Evolutionary conservation across 208 protist genomes (phyloP), one percentile per base, ranked within the genome.

Genomic region (Acanthamoeba lenticulata): DNA sequence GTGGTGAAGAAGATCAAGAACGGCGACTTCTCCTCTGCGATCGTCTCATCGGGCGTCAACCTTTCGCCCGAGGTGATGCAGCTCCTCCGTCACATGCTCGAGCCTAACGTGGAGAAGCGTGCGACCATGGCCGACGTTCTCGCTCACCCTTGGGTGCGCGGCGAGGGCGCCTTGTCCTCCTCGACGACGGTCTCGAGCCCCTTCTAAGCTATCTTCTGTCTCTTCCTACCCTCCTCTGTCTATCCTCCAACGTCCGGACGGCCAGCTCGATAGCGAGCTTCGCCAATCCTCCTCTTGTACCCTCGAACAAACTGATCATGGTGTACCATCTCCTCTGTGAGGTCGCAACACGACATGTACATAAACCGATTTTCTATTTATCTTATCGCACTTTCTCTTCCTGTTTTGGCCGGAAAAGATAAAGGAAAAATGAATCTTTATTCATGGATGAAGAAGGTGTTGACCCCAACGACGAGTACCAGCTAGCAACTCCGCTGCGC

Each of bases 11-110:
- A 86, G 77, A 86, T 86, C 40, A 47, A 57, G 44, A 21, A 49
- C n/a, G 77, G 77, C 77, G 45, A 86, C 44, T 86, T 86, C 77
- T 86, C 44, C 2, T 11, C 45, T 0, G 65, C 65, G 34, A 74
- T 74, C 65, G 65, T 74, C 65, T 74, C 65, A 11, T 74, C 65
- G 24, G 77, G 77, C 77, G n/a, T 27, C 42, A 47, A 86, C 44
- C 44, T 86, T 40, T 86, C 77, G n/a, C 77, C 45, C 44, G 36
- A 49, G 44, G 77, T 57, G 1, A 57, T 57, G 77, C 44, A 86
- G 24, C 77, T 86, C 44, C 77, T 86, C 27, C 77, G 77, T 29
- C 38, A 57, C 44, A 47, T 86, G 44, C 45, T 86, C n/a, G 44
- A 86, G 45, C 77, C 77, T 40, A 86, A 86, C 77, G 38, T 57